These are phyloP conservation scores for Kodamaea arcana DNA, from an alignment of 1,139 yeast species.

Conservation along the genomic window DNA sequence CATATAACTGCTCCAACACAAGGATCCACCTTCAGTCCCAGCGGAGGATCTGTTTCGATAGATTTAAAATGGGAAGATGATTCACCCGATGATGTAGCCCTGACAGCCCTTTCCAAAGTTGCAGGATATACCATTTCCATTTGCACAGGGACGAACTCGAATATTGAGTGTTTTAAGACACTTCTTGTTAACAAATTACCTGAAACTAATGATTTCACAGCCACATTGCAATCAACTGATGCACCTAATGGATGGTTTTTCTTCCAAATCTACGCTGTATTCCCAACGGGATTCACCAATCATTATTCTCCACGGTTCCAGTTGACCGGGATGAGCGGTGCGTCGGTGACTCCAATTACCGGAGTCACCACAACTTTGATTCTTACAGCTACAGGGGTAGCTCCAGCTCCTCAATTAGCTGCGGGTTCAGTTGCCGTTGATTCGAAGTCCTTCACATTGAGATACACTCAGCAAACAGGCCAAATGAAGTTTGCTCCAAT, in stretches of 20 bases:
- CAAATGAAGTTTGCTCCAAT: conserved; percentile 77
- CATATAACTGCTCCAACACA: conserved; percentile 47
- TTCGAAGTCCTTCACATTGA: conserved; percentile 38
- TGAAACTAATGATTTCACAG: conserved; percentile 30
- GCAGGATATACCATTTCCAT: conserved; percentile 49
- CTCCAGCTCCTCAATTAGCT: conserved; percentile 41
- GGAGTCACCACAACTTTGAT: conserved; percentile 7
- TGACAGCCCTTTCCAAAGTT: conserved; percentile 36
- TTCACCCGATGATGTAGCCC: conserved; percentile 42
- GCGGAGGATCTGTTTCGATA: conserved; percentile 46
- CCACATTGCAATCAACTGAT: conserved; percentile 35
- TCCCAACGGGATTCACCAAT: conserved; percentile 47
- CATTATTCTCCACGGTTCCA: conserved; percentile 69
- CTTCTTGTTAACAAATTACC: conserved; percentile 20
- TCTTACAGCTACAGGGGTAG: conserved; percentile 28
- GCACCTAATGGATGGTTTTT: conserved; percentile 65
- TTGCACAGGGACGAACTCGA: conserved; percentile 62
- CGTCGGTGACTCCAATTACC: conserved; percentile 26
- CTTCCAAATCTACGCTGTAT: conserved; percentile 56
- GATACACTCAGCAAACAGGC: conserved; percentile 77
- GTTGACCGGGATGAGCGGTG: conserved; percentile 69
- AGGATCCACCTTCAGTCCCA: conserved; percentile 48
- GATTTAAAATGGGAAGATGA: conserved; percentile 61
- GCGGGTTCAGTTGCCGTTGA: conserved; percentile 25
- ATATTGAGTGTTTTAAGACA: conserved; percentile 40